Evolutionary conservation across 1,284 basidiomycete genomes (phyloP), one percentile per base, ranked within the genome.

Genomic region (Boletus holoroseus): DNA sequence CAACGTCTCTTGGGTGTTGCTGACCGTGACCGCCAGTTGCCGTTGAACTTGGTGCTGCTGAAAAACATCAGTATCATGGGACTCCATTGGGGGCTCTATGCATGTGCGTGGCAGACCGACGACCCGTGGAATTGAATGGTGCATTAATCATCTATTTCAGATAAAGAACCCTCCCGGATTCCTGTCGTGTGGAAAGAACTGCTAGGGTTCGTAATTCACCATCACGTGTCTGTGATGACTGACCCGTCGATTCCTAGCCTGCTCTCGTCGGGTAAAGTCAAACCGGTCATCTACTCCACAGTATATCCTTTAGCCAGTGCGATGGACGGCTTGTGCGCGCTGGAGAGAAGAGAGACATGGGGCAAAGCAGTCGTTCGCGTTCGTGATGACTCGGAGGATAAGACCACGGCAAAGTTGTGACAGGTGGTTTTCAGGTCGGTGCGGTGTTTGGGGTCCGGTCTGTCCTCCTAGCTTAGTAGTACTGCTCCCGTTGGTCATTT

Each of bases 291-390:
- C 7, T 97, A 89, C 62, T 73, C 82, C 9, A 76, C 83, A 47
- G 65, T 86, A 2, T 96, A 85, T 69, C 71, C 79, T 0, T 64
- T 90, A 5, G 80, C 82, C 18, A 69, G 68, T 22, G 64, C 87
- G 5, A 68, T 72, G 8, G 77, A 81, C 1, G 94, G 91, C 0
- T 74, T 98, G 11, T 73, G 73, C 30, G 81, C 81, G 4, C 72
- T 98, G 11, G 84, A 92, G 62, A 76, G 76, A 47, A 75, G 95
- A 52, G 83, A 91, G 72, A 95, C 93, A 2, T 98, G 91, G 90
- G 95, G 94, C 1, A 98, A 98, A 68, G 89, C 79, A 0, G 74
- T 95, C 18, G 79, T 92, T 1, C 76, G 76, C 34, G 69, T 98
- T 31, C 76, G 76, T 50, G 71, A 77, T 27, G 75, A 78, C n/a